These are phyloP conservation scores for Cardamine chenopodiifolia DNA, from an alignment of 345 rosid genomes.

Conservation along the genomic window DNA sequence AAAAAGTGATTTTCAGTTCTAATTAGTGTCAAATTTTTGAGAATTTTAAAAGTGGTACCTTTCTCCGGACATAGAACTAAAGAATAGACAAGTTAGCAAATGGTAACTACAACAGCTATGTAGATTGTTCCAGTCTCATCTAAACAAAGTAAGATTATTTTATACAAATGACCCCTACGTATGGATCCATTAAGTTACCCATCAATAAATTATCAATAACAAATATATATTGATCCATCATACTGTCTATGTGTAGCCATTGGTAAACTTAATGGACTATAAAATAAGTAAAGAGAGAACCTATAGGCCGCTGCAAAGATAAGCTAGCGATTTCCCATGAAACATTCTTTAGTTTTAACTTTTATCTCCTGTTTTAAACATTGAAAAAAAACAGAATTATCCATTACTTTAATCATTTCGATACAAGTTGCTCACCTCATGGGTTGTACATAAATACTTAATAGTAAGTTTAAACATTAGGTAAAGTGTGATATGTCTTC, in stretches of 20 bases:
- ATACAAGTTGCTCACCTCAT: conserved; percentile 20
- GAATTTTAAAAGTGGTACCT: background rate
- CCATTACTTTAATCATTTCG: conserved; percentile 1
- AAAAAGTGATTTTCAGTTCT: background rate
- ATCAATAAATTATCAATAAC: background rate
- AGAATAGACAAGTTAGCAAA: conserved; percentile 3
- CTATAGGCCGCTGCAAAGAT: conserved; percentile 69
- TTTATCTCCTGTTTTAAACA: conserved; percentile 55
- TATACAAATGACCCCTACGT: conserved; percentile 2
- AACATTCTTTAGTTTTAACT: conserved; percentile 78
- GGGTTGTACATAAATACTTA: conserved; percentile 24
- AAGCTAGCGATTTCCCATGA: conserved; percentile 89
- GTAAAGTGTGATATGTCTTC: background rate
- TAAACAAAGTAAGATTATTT: background rate
- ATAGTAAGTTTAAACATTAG: conserved; percentile 6
- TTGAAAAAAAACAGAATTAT: conserved; percentile 35
- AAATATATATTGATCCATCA: background rate
- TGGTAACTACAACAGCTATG: background rate
- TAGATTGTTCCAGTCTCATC: conserved; percentile 1
- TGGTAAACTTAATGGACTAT: conserved; percentile 16
- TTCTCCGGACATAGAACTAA: background rate
- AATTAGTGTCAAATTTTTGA: background rate
- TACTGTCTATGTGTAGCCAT: conserved; percentile 13
- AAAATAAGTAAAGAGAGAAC: conserved; percentile 44
- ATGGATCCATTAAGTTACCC: background rate